These are phyloP conservation scores for Rhipidocladum racemiflorum DNA, from an alignment of 176 grass and related monocot genomes.

Conservation along the genomic window DNA sequence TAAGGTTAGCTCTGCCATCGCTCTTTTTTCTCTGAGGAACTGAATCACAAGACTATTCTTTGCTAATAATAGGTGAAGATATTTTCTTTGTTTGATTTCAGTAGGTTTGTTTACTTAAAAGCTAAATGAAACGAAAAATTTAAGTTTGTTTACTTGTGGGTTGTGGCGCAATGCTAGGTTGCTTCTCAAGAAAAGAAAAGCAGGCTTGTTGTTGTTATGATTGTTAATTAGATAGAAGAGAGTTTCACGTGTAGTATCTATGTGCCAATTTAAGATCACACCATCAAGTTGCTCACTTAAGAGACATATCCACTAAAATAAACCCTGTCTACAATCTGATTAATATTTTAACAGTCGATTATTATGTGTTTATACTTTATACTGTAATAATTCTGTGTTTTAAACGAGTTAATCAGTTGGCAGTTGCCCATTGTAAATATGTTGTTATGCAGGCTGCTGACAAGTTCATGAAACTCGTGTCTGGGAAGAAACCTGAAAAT, in stretches of 20 bases:
- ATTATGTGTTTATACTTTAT: neutral
- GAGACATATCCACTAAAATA: neutral
- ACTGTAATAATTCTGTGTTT: neutral
- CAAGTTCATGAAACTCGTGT: constrained; percentile 65
- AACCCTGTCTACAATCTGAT: neutral
- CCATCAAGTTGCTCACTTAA: neutral
- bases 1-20: constrained; percentile 48
- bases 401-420: neutral
- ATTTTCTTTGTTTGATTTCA: neutral
- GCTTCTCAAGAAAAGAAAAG: neutral
- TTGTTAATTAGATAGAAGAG: neutral
- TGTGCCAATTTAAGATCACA: neutral
- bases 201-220: neutral
- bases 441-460: constrained; percentile 61
- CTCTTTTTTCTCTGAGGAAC: constrained; percentile 3
- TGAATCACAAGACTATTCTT: neutral
- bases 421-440: neutral
- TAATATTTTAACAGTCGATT: neutral
- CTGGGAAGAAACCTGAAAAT: constrained; percentile 73
- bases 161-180: neutral
- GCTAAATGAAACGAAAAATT: neutral
- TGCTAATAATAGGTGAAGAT: neutral
- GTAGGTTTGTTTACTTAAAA: neutral
- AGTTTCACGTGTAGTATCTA: neutral
- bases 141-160: neutral